These are phyloP conservation scores for Grosmannia huntii DNA, from an alignment of 2,329 filamentous ascomycete species.

Conservation along the genomic window DNA sequence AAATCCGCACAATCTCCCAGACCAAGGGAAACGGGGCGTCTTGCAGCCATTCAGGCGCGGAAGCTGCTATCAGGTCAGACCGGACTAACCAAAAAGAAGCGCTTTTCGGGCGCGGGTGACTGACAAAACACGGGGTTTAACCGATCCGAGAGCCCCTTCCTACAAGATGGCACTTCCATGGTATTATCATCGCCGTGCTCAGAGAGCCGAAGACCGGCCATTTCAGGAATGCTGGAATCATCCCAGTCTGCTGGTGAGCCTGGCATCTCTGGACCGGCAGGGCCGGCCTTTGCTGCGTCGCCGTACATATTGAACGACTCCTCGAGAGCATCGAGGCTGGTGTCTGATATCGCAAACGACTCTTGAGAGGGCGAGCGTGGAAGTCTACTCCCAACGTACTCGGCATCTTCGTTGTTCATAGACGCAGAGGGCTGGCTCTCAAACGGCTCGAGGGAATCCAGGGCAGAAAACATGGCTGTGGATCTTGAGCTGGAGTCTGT, in stretches of 20 bases:
- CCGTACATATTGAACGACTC: conserved; percentile 2
- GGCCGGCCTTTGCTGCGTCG: neutral
- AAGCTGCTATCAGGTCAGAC: conserved; percentile 16
- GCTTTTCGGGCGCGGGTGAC: conserved; percentile 9
- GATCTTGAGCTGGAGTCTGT: neutral
- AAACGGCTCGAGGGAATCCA: neutral
- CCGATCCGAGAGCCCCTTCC: conserved; percentile 14
- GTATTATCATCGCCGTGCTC: neutral
- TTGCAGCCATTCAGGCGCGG: conserved; percentile 27
- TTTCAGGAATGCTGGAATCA: conserved; percentile 5
- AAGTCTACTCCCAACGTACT: neutral
- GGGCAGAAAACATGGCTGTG: conserved; percentile 8
- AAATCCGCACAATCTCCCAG: conserved; percentile 40
- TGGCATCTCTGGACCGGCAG: neutral
- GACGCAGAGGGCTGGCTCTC: conserved; percentile 1
- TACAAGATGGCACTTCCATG: neutral
- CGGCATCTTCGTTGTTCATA: neutral
- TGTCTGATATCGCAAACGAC: conserved; percentile 6
- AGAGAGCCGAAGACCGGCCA: conserved; percentile 4
- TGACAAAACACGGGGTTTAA: conserved; percentile 27
- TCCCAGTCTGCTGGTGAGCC: conserved; percentile 2
- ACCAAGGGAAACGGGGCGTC: conserved; percentile 33
- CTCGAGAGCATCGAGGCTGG: conserved; percentile 1
- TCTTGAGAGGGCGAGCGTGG: neutral
- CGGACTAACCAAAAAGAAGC: neutral